Evolutionary conservation across 441 rosid genomes (phyloP), one percentile per base, ranked within the genome.

Genomic region (Croton laevigatus): DNA sequence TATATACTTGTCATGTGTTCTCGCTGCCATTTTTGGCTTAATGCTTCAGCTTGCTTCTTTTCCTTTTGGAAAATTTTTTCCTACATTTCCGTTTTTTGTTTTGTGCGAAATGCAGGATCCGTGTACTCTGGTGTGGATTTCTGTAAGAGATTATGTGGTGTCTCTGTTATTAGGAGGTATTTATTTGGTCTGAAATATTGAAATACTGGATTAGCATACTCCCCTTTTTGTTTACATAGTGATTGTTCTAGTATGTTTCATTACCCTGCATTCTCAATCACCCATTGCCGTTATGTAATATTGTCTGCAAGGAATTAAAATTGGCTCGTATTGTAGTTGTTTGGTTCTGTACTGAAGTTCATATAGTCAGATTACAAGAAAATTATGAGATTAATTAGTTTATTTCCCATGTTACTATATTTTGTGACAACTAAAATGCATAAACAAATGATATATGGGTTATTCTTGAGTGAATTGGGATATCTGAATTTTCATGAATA

Each of bases 91-190:
- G 45, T 44, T 61, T 71, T 20, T 63, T 61, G 58, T 71, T 20
- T 63, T 61, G 58, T 59, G 63, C 45, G 59, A 22, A 40, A 69
- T 67, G 79, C 89, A 94, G 98, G 91, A 54, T 89, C 97, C 70
- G 97, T 94, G 14, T 94, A 94, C 79, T 87, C 90, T 72, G 98
- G 98, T 65, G 97, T 91, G 81, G 98, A 94, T 77, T 94, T 94
- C 84, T 94, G 97, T 82, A 94, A 94, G 83, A 83, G 97, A 79
- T 79, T 94, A 74, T 94, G 98, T 48, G 98, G 98, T 72, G 98
- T 91, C 70, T 91, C 97, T 46, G 92, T 94, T 72, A 90, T 94
- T 70, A 83, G 98, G 83, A 94, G 98, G 98, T 90, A 89, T 69
- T 58, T 38, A 17, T 61, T 61, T 72, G 59, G 53, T 73, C 68